Percentiles rank a stretch among this genome's conserved stretches.
These are phyloP conservation scores for Metarhizium album DNA, from an alignment of 2,329 filamentous ascomycete species.

Conservation along the genomic window DNA sequence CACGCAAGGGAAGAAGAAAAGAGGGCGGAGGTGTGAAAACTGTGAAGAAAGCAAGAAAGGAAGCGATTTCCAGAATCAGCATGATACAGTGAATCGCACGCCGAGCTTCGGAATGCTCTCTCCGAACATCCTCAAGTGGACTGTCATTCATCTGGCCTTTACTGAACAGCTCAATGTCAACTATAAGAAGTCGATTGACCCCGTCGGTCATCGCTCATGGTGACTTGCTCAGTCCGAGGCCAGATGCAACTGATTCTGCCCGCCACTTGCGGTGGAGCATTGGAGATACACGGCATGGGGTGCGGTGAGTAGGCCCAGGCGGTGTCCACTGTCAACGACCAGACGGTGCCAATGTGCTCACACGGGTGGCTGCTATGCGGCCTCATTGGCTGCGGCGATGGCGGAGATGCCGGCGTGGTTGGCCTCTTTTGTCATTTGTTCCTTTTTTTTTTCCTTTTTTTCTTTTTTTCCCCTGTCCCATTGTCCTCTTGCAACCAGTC, in stretches of 20 bases:
- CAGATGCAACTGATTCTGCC: background rate
- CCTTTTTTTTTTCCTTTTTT: too few relatives aligned
- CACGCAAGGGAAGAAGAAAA: background rate
- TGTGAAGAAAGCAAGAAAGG: background rate
- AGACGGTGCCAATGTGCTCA: conserved; percentile 4
- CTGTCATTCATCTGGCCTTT: background rate
- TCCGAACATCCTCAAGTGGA: background rate
- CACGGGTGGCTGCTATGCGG: conserved; percentile 7
- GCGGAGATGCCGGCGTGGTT: background rate
- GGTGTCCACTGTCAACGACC: background rate
- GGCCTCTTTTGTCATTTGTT: too few relatives aligned
- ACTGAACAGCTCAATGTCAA: background rate
- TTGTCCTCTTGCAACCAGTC: background rate
- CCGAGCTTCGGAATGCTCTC: background rate
- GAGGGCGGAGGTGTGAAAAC: background rate
- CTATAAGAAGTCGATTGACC: background rate
- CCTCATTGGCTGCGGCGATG: background rate
- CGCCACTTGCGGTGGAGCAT: background rate
- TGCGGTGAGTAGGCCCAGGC: background rate
- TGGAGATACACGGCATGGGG: too few relatives aligned
- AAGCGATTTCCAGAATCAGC: background rate
- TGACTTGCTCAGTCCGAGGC: background rate
- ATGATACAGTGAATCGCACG: background rate
- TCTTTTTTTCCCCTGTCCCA: too few relatives aligned
- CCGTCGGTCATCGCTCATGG: background rate